Base-by-base conservation (phyloP, 495 filamentous ascomycete genomes). In the Cercophora sp. region DNA sequence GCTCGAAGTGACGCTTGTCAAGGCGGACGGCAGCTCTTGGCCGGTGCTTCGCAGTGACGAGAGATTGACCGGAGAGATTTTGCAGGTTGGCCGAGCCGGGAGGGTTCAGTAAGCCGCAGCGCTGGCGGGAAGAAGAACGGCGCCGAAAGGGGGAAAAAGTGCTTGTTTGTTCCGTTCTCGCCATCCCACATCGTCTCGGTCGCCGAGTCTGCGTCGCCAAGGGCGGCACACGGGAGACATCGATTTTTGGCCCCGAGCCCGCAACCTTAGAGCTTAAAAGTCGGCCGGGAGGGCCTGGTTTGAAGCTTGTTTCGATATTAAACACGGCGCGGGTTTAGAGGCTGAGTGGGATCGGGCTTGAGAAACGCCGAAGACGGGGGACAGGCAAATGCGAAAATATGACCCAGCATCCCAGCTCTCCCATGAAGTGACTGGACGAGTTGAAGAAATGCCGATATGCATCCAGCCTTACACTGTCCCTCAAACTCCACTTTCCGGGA, bases 1-100 rank as follows among this genome's bases (percentile, higher is more conserved):
- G 73, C 72, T 97, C 34, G 94, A 98, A 63, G 73, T 97, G 55
- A 88, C 78, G 24, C 77, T 98, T 47, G 77, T 74, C 55, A 96
- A 96, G 78, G 82, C 80, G 2, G 85, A 96, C 72, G 87, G 85
- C 40, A 78, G 73, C 41, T 86, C 87, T 65, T 96, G 91, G 91
- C 87, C 89, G 26, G 87, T 91, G n/a, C 68, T 96, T 65, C 82
- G 89, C 56, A 89, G 85, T 57, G 88, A 92, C 63, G 90, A 94
- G 56, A 79, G 76, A 58, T 77, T 79, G 58, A 85, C 83, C 20
- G 89, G 88, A 11, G 82, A 90, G 70, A 88, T 91, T 44, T 79
- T 91, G 43, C 89, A 96, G 68, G 75, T 89, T 59, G 91, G 91
- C 19, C 76, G 80, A 54, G 88, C 91, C 43, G 89, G 85, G 43